Evolutionary conservation across 208 protist genomes (phyloP), one percentile per base, ranked within the genome.

Genomic region (Endotrypanum monterogeii): DNA sequence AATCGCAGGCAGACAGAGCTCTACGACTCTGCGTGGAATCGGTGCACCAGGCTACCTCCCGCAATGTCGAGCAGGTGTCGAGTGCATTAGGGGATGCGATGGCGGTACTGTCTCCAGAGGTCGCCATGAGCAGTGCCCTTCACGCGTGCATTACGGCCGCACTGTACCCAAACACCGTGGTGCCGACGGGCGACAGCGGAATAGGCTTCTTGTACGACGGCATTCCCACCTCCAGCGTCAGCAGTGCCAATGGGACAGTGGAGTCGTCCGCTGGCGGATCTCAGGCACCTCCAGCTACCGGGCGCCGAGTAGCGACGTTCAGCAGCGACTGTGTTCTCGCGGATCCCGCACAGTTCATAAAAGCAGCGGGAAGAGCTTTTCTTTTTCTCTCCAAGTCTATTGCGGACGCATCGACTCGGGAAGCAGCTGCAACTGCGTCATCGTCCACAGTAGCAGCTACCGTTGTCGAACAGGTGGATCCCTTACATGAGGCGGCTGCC

Each of bases 121-220:
- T 75, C 37, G 60, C 87, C 25, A 25, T 83, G 7, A 78, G 75
- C 28, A 83, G 82, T 2, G 46, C 44, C 20, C 52, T 94, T 44
- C 76, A 85, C 56, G 82, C 83, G 9, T 92, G 83, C 68, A 67
- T 96, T 12, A 91, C 89, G 1, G 86, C 84, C 12, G 88, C 89
- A 3, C 75, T 92, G 6, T 95, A 97, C 66, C 92, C 92, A 5
- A 78, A 81, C 71, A 94, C 87, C 62, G 82, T 77, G 18, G 78
- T 93, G 25, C 80, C 82, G 30, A 67, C 46, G 32, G 79, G 84
- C 61, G 83, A 88, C 18, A 51, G 58, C 25, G 66, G 67, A 37
- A 69, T 60, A 7, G 56, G 78, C 1, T 63, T 82, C 54, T 78
- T 84, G 18, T 72, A 83, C 57, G 88, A 83, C 35, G 60, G 84